Conservation (phyloP, 805 yeast species). For the Suhomyces canberraensis region DNA sequence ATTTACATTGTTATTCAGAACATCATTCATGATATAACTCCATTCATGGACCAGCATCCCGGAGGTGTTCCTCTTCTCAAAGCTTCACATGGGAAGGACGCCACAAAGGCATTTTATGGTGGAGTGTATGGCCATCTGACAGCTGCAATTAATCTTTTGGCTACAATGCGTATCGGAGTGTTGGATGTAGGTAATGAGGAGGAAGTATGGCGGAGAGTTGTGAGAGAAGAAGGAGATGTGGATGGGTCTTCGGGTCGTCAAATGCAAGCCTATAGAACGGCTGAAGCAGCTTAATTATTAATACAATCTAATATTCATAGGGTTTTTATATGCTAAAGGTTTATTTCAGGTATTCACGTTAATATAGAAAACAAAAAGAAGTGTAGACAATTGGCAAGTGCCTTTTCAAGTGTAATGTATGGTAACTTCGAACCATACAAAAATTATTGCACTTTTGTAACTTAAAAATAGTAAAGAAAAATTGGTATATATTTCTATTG, state of each 20-base stretch:
- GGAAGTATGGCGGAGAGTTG: conserved; percentile 78
- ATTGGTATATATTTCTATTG: no score
- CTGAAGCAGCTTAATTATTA: conserved; percentile 31
- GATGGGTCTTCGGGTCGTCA: conserved; percentile 19
- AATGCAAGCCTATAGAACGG: conserved; percentile 23
- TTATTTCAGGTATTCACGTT: no score
- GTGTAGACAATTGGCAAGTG: no score
- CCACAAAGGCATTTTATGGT: conserved; percentile 90
- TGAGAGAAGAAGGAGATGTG: conserved; percentile 56
- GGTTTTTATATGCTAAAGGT: no score
- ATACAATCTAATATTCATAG: background rate
- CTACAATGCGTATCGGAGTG: conserved; percentile 92
- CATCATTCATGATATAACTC: conserved; percentile 89
- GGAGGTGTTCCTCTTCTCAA: conserved; percentile 81
- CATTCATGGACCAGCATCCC: conserved; percentile 88
- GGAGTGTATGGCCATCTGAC: conserved; percentile 92
- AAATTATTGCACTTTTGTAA: no score
- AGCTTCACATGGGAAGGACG: conserved; percentile 88
- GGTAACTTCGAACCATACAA: no score
- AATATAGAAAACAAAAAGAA: no score
- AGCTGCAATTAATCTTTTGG: conserved; percentile 86
- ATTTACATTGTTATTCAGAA: conserved; percentile 83
- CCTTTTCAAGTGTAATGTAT: no score
- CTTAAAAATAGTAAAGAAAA: no score
- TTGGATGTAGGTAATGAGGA: conserved; percentile 77